Evolutionary conservation across 75 land plant species (phyloP).

Genomic region (Chamaecyparis obtusa): DNA sequence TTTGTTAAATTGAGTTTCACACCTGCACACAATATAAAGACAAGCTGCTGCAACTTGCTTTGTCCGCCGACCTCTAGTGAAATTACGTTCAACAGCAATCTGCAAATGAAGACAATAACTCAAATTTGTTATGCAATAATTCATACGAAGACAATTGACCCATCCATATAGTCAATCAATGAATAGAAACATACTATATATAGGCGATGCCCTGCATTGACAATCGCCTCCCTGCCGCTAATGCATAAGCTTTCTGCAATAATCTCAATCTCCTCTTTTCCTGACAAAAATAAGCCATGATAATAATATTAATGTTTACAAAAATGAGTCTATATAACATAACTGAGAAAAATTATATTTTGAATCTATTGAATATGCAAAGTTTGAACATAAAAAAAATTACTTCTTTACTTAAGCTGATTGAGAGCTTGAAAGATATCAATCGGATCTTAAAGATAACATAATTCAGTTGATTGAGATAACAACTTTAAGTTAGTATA

Average conservation of each 20-base stretch:
- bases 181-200: constrained; percentile 35
- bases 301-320: background rate
- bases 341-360: background rate
- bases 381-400: background rate
- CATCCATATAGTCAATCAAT: background rate
- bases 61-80: constrained; percentile 75
- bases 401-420: too few relatives aligned
- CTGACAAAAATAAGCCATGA: constrained; percentile 26
- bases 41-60: constrained; percentile 86
- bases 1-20: background rate
- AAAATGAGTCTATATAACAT: background rate
- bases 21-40: constrained; percentile 91
- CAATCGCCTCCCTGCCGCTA: constrained; percentile 54
- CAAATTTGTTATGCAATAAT: background rate
- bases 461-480: too few relatives aligned
- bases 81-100: constrained; percentile 81
- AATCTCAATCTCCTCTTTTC: constrained; percentile 51
- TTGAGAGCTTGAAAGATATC: too few relatives aligned
- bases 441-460: too few relatives aligned
- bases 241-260: constrained; percentile 41
- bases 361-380: background rate
- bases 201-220: constrained; percentile 46
- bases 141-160: background rate
- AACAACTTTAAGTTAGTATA: too few relatives aligned
- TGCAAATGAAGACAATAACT: constrained; percentile 25